These are phyloP conservation scores for Thoreauomyces humboldtii DNA, from an alignment of 192 early-diverging fungal species.

Conservation along the genomic window DNA sequence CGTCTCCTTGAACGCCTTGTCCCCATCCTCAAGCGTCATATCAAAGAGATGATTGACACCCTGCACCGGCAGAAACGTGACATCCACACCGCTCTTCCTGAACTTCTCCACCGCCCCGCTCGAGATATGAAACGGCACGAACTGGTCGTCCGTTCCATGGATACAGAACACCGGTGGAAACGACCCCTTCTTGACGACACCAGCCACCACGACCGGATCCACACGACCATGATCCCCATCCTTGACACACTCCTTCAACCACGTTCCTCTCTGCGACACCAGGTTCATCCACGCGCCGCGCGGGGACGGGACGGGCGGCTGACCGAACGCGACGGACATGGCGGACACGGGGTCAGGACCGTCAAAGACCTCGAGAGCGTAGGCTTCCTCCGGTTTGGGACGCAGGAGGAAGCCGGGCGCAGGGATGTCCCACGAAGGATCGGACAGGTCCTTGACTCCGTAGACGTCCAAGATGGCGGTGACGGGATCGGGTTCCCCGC, in stretches of 20 bases:
- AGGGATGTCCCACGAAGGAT: background rate
- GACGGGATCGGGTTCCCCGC: background rate
- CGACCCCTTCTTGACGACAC: background rate
- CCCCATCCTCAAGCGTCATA: slow-evolving; percentile 1
- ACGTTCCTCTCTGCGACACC: background rate
- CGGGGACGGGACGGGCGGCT: background rate
- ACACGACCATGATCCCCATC: slow-evolving; percentile 17
- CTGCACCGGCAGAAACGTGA: background rate
- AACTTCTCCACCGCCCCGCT: background rate
- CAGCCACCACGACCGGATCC: background rate
- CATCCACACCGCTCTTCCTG: background rate
- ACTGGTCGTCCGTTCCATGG: slow-evolving; percentile 6
- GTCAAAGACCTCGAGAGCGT: background rate
- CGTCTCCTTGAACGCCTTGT: slow-evolving; percentile 3
- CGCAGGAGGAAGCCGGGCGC: background rate
- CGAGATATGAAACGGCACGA: background rate
- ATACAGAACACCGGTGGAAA: slow-evolving; percentile 7
- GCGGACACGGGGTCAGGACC: slow-evolving; percentile 3
- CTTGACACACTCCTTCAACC: background rate
- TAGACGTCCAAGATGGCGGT: slow-evolving; percentile 10
- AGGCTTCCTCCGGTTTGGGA: background rate
- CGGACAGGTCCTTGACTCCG: slow-evolving; percentile 7
- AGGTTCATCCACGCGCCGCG: slow-evolving; percentile 5
- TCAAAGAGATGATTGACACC: slow-evolving; percentile 18
- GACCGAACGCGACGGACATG: background rate